Conservation (phyloP, 2,329 filamentous ascomycete genomes). For the Rutstroemia sydowiana region DNA sequence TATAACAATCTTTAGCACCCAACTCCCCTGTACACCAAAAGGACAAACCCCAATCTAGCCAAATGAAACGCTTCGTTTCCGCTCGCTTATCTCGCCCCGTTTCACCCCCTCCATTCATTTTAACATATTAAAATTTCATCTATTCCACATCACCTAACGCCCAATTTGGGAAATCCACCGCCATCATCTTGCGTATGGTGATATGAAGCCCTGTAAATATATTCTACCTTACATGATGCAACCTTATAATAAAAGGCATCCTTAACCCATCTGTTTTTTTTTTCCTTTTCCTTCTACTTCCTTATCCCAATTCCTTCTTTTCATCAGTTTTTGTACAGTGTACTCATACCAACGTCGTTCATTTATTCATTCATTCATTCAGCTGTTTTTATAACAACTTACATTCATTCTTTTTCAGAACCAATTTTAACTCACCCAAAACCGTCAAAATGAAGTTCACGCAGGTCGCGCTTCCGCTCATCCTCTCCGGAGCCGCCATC, state of each 20-base stretch:
- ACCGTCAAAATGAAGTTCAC: conserved; percentile 11
- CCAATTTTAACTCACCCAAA: background rate
- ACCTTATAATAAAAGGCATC: background rate
- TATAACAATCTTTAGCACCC: too few relatives aligned
- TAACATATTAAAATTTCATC: conserved; percentile 6
- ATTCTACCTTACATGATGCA: too few relatives aligned
- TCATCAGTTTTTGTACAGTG: background rate
- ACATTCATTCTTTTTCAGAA: conserved; percentile 1
- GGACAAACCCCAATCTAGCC: too few relatives aligned
- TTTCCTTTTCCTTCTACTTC: background rate
- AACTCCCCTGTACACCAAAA: too few relatives aligned
- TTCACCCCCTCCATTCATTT: conserved; percentile 2
- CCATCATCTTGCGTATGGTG: background rate
- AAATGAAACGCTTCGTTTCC: conserved; percentile 2
- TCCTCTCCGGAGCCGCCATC: conserved; percentile 4
- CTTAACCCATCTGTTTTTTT: background rate
- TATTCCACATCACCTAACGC: background rate
- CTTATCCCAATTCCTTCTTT: background rate
- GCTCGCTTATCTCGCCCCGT: conserved; percentile 4
- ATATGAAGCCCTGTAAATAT: background rate
- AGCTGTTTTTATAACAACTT: background rate
- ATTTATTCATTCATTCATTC: background rate
- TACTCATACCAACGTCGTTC: too few relatives aligned
- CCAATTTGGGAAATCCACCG: background rate
- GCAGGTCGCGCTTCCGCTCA: conserved; percentile 10